Evolutionary conservation across 257 asterid genomes (phyloP).

Genomic region (Thymus quinquecostatus): DNA sequence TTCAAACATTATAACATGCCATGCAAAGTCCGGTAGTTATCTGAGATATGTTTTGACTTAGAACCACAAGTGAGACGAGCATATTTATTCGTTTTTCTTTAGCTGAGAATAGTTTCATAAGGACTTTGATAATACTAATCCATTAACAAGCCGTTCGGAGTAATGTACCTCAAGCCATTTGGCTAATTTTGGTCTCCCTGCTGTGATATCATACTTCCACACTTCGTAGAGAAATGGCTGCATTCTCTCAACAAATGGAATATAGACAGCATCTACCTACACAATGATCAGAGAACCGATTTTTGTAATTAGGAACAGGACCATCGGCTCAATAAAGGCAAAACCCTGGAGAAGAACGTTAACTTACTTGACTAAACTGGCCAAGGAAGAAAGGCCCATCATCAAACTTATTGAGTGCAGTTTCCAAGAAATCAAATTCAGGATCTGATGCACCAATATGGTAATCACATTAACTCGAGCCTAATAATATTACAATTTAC

Average conservation of each 20-base stretch:
- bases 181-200: slow-evolving; percentile 58
- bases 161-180: slow-evolving; percentile 51
- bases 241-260: slow-evolving; percentile 63
- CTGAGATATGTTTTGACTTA: neutral
- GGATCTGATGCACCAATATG: slow-evolving; percentile 42
- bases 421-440: slow-evolving; percentile 61
- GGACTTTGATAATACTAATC: neutral
- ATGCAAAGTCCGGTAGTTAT: neutral
- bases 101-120: neutral
- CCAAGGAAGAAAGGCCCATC: slow-evolving; percentile 77
- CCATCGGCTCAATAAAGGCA: neutral
- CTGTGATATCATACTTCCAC: slow-evolving; percentile 46
- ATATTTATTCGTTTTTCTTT: neutral
- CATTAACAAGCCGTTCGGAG: slow-evolving; percentile 2
- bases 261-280: slow-evolving; percentile 58
- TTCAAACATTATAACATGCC: neutral
- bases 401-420: slow-evolving; percentile 53
- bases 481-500: neutral
- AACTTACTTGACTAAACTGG: slow-evolving; percentile 60
- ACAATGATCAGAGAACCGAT: neutral
- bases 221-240: slow-evolving; percentile 43
- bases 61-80: neutral
- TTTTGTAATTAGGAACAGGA: too few species aligned
- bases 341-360: neutral
- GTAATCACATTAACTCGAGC: slow-evolving; percentile 1